Evolutionary conservation across 148 eudicot genomes (phyloP), one percentile per base, ranked within the genome.

Genomic region (Dianthus caryophyllus): DNA sequence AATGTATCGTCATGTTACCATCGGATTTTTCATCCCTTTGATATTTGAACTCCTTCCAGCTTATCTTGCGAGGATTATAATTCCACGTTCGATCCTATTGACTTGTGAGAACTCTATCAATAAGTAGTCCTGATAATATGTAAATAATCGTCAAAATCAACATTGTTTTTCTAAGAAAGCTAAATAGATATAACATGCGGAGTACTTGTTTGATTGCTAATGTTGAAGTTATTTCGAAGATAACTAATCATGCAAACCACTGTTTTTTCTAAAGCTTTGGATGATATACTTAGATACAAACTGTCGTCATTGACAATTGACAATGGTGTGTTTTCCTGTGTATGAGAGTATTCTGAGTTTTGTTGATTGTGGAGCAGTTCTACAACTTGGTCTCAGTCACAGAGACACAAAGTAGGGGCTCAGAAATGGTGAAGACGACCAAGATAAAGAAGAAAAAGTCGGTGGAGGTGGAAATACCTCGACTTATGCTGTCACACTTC

Each of bases 371-470:
- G 71, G 47, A 51, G 62, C 87, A 93, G 98, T 93, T 93, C 77
- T 89, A 93, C 72, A 81, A 90, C 72, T 58, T 89, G 76, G 73
- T 69, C 26, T 93, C 96, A 2, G 77, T 80, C 43, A 91, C 97
- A 20, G 83, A 27, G 54, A 56, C 80, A 10, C 67, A 71, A 64
- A 14, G 75, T 18, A 67, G 76, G 66, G 94, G 84, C 21, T 46
- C 76, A 7, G 72, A 76, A 75, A 60, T 49, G 52, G 53, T 75
- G 78, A 93, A 90, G 80, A 79, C 60, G 75, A 93, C 90, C 0
- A 87, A 69, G 79, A 84, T 89, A 65, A 87, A 71, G 84, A 90
- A 81, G 81, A 93, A 85, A 73, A 86, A 78, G 68, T 68, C 79
- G 16, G 80, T 75, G 36, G 51, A 74, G 4, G 18, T n/a, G 1